phyloP scores from a whole-genome alignment of 2,329 filamentous ascomycete species.

The Arachnopeziza araneosa region DNA sequence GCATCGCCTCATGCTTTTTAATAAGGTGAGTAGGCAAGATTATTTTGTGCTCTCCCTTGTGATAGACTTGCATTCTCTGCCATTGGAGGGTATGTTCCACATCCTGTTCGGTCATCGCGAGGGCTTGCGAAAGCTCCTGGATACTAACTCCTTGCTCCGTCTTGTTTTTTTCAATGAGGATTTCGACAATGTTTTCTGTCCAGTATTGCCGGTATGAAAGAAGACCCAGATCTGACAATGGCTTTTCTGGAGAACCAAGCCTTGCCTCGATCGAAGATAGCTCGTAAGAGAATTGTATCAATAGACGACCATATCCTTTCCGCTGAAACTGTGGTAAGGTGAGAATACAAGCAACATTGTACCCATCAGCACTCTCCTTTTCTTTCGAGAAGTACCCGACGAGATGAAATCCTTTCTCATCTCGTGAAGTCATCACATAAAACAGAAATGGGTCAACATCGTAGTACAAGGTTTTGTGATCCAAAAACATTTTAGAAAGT shows the following conservation, averaged over 20 bases:
- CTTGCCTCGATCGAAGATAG: conserved; percentile 93
- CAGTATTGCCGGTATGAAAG: conserved; percentile 96
- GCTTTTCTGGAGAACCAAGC: conserved; percentile 93
- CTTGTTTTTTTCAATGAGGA: conserved; percentile 70
- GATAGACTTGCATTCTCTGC: conserved; percentile 90
- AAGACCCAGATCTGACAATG: conserved; percentile 86
- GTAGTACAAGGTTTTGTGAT: conserved; percentile 98
- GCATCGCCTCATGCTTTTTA: conserved; percentile 55
- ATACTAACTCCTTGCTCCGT: conserved; percentile 71
- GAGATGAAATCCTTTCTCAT: conserved; percentile 85
- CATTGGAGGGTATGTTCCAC: conserved; percentile 93
- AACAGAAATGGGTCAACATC: conserved; percentile 99
- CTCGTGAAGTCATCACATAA: conserved; percentile 91
- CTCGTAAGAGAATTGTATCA: conserved; percentile 98
- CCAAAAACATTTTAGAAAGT: conserved; percentile 91
- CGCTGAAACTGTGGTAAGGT: conserved; percentile 95
- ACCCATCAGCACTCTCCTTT: conserved; percentile 93
- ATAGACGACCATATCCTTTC: conserved; percentile 84
- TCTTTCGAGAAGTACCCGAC: conserved; percentile 99
- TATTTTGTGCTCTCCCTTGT: conserved; percentile 94
- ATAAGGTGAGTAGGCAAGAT: conserved; percentile 83
- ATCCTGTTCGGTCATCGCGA: conserved; percentile 96
- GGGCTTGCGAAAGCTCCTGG: conserved; percentile 70
- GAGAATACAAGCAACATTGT: conserved; percentile 97
- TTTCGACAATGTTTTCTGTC: conserved; percentile 88